phyloP scores from a whole-genome alignment of 176 grass and related monocot species.

The Cymbopogon citratus region DNA sequence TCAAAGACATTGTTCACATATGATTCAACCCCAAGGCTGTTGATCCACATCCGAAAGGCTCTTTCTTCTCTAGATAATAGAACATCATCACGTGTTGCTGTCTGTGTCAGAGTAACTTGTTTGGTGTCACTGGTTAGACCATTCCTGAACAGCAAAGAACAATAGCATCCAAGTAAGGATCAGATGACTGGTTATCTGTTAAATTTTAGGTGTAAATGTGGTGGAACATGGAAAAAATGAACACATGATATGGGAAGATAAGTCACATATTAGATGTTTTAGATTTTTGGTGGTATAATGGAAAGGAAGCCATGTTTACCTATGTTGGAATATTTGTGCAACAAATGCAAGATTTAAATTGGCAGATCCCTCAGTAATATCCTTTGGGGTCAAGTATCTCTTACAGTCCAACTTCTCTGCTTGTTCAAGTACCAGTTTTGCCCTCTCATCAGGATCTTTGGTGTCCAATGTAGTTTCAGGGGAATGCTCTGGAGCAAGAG shows the following conservation, averaged over 20 bases:
- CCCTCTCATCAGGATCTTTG: conserved; percentile 80
- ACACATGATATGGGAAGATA: background rate
- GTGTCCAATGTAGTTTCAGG: conserved; percentile 54
- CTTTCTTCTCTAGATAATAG: conserved; percentile 90
- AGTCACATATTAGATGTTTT: background rate
- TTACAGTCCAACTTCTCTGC: conserved; percentile 96
- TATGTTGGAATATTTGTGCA: conserved; percentile 97
- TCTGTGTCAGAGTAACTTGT: conserved; percentile 55
- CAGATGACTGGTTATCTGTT: background rate
- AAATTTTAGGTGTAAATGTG: background rate
- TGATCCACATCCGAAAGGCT: conserved; percentile 98
- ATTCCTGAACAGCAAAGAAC: conserved; percentile 55
- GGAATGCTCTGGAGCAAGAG: conserved; percentile 90
- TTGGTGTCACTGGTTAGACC: conserved; percentile 78
- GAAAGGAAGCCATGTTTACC: conserved; percentile 39
- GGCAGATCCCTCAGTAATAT: conserved; percentile 94
- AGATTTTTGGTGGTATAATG: background rate
- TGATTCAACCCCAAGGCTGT: conserved; percentile 83
- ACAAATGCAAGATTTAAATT: conserved; percentile 99
- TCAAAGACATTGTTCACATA: conserved; percentile 99
- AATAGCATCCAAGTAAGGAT: conserved; percentile 14
- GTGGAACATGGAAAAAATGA: background rate
- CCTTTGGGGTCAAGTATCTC: conserved; percentile 89
- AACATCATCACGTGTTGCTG: conserved; percentile 67
- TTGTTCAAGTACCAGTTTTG: conserved; percentile 93